Evolutionary conservation across 129 eudicot genomes (phyloP).

Genomic region (Chrysanthemum lavandulifolium): DNA sequence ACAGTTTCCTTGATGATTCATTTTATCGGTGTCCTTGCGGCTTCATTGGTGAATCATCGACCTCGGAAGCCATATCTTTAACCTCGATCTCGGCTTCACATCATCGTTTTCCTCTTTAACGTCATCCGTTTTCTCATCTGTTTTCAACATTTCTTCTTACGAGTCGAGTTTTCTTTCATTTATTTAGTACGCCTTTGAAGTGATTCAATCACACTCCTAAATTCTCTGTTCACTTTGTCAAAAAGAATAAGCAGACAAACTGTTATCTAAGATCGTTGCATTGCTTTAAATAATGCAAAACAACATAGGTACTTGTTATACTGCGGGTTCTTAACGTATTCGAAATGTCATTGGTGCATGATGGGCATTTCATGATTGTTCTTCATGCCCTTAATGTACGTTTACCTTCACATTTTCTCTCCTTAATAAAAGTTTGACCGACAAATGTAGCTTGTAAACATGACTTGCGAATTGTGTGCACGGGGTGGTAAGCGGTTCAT

Average conservation of each 20-base stretch:
- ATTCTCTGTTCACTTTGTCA: slow-evolving; percentile 57
- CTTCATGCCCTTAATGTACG: slow-evolving; percentile 73
- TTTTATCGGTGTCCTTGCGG: not conserved
- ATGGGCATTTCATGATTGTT: slow-evolving; percentile 77
- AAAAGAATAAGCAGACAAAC: not conserved
- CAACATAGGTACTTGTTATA: slow-evolving; percentile 9
- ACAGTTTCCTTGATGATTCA: slow-evolving; percentile 1
- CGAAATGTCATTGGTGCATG: slow-evolving; percentile 86
- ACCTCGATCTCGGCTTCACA: slow-evolving; percentile 9
- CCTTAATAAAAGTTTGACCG: no score
- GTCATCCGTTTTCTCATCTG: slow-evolving; percentile 20
- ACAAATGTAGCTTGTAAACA: slow-evolving; percentile 71
- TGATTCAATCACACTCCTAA: slow-evolving; percentile 56
- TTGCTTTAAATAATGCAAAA: no score
- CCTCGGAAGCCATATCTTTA: slow-evolving; percentile 3
- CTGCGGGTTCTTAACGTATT: slow-evolving; percentile 83
- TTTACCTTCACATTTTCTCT: slow-evolving; percentile 75
- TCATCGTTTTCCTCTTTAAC: slow-evolving; percentile 15
- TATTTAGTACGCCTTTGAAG: slow-evolving; percentile 44
- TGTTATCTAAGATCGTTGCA: no score
- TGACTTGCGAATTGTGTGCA: slow-evolving; percentile 85
- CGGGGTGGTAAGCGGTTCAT: slow-evolving; percentile 86
- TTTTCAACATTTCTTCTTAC: slow-evolving; percentile 31
- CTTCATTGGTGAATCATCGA: not conserved
- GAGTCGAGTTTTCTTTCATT: slow-evolving; percentile 23